Evolutionary conservation across 805 yeast genomes (phyloP).

Genomic region (Saturnispora dispora): DNA sequence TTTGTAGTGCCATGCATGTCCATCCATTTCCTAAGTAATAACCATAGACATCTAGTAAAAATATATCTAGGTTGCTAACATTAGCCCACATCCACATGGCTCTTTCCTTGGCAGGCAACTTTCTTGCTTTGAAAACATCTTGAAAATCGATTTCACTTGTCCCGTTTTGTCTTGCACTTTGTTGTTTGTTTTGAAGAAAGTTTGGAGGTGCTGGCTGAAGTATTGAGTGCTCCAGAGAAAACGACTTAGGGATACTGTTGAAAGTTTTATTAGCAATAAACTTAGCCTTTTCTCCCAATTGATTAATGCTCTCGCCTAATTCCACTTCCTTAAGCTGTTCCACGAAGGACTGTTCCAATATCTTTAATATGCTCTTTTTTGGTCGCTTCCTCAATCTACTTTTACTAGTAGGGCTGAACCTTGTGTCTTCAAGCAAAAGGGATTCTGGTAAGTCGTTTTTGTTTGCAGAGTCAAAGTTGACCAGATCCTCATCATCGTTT

Average conservation of each 20-base stretch:
- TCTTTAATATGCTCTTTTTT: constrained; percentile 5
- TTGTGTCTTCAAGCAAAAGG: constrained; percentile 18
- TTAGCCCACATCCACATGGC: constrained; percentile 97
- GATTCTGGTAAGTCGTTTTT: constrained; percentile 17
- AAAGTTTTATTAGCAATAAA: constrained; percentile 22
- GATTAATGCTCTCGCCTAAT: constrained; percentile 16
- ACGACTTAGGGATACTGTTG: constrained; percentile 18
- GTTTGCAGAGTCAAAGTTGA: background rate
- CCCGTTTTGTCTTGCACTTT: background rate
- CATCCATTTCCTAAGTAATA: constrained; percentile 85
- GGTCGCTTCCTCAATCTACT: background rate
- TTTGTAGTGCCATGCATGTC: constrained; percentile 61
- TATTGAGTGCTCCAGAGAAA: constrained; percentile 6
- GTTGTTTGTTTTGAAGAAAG: constrained; percentile 6
- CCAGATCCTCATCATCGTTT: constrained; percentile 13
- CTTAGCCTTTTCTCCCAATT: constrained; percentile 22
- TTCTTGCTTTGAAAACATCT: constrained; percentile 19
- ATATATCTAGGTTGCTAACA: constrained; percentile 82
- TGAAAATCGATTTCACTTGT: background rate
- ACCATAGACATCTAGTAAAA: constrained; percentile 70
- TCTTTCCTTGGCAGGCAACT: constrained; percentile 55
- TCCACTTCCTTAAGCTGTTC: constrained; percentile 16
- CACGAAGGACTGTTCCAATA: constrained; percentile 14
- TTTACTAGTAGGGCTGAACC: background rate
- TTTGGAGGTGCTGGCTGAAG: constrained; percentile 11